Base-by-base conservation (phyloP, 352 stramenopile species). In the Phytophthora vignae region DNA sequence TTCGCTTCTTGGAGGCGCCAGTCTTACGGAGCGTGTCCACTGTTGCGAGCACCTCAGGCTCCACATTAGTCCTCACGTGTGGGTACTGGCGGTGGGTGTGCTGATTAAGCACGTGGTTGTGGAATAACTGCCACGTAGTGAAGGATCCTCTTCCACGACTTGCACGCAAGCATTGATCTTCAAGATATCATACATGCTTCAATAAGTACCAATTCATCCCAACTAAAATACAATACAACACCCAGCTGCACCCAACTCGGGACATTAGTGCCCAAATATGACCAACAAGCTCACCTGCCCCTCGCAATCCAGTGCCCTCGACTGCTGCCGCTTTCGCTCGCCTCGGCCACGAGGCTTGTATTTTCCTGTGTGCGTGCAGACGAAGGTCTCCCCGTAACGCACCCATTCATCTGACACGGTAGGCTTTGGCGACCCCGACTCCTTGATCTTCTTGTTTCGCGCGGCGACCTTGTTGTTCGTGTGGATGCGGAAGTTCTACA, bases 321-420 rank as follows among this genome's bases (percentile, higher is more conserved):
- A 55, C 22, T 62, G 19, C 11, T 63, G 50, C 7, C 21, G n/a
- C 65, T 64, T 63, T 19, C 65, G 10, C 12, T 72, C 52, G 2
- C 58, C 58, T 62, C 68, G 14, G 0, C 52, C 52, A 19, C 40
- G 57, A 21, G 52, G 4, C 15, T 68, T 68, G 58, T 73, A 63
- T 38, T 67, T 55, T 5, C 52, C 58, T 17, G 50, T 42, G n/a
- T 73, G 58, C 0, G 58, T 73, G 40, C 65, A 68, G 5, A 73
- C 59, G 33, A 55, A 68, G 3, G 66, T 60, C 17, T 73, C 68
- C 0, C 38, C 27, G 36, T 73, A 67, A 8, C 60, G 10, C 9
- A 62, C 29, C 65, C 58, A 73, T 9, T 46, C 29, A 1, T 60
- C 40, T 3, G 66, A 50, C 15, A 64, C 17, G 1, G 55, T 22